A percentile compares a stretch with the other conserved stretches of the same genome.
phyloP scores from a whole-genome alignment of 1,284 basidiomycete species.

The Neonothopanus nambi region DNA sequence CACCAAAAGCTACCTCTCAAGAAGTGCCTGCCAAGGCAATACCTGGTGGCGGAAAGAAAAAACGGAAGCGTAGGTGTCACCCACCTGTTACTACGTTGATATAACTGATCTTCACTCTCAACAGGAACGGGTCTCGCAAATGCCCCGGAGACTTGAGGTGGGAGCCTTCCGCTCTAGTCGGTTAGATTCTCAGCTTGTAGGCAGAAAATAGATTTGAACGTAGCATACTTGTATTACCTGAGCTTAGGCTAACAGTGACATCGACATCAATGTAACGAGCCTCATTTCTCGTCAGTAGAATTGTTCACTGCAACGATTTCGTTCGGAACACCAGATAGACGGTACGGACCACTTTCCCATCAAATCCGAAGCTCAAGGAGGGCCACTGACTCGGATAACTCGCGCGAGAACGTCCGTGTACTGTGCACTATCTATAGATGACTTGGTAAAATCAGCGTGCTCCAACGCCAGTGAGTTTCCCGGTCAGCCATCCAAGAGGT shows the following conservation, averaged over 20 bases:
- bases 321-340: too few species aligned
- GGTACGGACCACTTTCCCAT: too few species aligned
- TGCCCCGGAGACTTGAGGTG: too few species aligned
- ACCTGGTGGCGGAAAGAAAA: slow-evolving; percentile 65
- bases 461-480: slow-evolving; percentile 64
- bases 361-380: too few species aligned
- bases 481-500: slow-evolving; percentile 80
- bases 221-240: slow-evolving; percentile 1
- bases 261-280: too few species aligned
- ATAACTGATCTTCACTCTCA: not conserved
- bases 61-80: slow-evolving; percentile 58
- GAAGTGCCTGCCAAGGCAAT: slow-evolving; percentile 48
- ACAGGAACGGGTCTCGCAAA: not conserved
- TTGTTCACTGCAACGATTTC: too few species aligned
- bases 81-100: not conserved
- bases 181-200: slow-evolving; percentile 2
- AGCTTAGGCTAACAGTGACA: too few species aligned
- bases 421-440: not conserved
- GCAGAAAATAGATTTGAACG: slow-evolving; percentile 4
- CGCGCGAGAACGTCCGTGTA: not conserved
- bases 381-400: too few species aligned
- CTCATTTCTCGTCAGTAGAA: too few species aligned
- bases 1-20: slow-evolving; percentile 45
- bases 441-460: slow-evolving; percentile 39
- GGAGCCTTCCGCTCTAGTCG: not conserved